A percentile compares a stretch with the other conserved stretches of the same genome.
These are phyloP conservation scores for Westerdykella sp. DNA, from an alignment of 2,329 filamentous ascomycete genomes.

Conservation along the genomic window DNA sequence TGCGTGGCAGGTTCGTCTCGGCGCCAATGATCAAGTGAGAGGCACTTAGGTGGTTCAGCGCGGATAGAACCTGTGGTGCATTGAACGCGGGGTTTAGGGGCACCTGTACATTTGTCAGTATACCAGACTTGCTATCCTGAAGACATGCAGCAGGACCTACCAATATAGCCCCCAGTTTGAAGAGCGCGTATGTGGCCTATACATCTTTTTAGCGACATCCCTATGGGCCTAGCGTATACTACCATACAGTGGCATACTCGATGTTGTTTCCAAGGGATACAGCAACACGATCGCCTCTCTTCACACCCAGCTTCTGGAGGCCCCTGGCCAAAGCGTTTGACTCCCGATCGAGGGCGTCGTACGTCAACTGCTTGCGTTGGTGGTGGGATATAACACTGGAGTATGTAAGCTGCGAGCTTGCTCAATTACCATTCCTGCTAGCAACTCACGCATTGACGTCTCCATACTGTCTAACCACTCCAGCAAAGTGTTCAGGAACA, in stretches of 20 bases:
- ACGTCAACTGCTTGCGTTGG: conserved; percentile 63
- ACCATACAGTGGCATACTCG: conserved; percentile 68
- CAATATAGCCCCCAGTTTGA: conserved; percentile 88
- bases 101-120: conserved; percentile 44
- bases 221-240: neutral
- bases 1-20: conserved; percentile 73
- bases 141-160: conserved; percentile 38
- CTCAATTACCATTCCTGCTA: neutral
- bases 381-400: conserved; percentile 52
- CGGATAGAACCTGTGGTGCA: conserved; percentile 66
- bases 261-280: conserved; percentile 79
- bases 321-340: conserved; percentile 73
- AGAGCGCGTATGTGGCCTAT: conserved; percentile 70
- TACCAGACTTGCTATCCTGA: neutral
- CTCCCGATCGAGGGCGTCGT: conserved; percentile 64
- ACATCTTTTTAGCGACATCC: conserved; percentile 15
- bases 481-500: conserved; percentile 65
- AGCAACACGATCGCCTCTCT: conserved; percentile 77
- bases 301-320: conserved; percentile 63
- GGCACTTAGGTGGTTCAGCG: conserved; percentile 67
- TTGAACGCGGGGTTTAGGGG: conserved; percentile 91
- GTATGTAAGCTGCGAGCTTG: conserved; percentile 3
- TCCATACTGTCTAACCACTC: conserved; percentile 57
- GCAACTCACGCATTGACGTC: conserved; percentile 53
- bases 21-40: conserved; percentile 75